Conservation (phyloP, 1,284 basidiomycete species). For the Exsudoporus floridanus region DNA sequence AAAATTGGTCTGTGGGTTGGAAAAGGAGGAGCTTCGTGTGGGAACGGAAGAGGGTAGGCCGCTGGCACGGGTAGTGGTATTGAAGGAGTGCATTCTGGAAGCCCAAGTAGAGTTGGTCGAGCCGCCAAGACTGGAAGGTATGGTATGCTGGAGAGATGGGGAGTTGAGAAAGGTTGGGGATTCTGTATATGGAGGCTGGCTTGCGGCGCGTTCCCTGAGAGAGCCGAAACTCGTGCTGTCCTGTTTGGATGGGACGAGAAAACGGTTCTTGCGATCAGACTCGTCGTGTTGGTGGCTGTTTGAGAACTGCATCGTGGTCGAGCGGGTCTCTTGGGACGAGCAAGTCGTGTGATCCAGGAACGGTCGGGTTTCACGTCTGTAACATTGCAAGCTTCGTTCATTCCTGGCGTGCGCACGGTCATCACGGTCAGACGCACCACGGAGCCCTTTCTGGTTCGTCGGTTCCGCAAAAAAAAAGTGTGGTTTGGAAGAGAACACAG, state of each 20-base stretch:
- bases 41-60: constrained; percentile 46
- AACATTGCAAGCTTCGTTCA: background rate
- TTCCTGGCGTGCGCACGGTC: background rate
- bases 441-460: background rate
- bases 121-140: constrained; percentile 49
- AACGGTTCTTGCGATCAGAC: constrained; percentile 47
- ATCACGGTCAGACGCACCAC: constrained; percentile 8
- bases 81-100: constrained; percentile 40
- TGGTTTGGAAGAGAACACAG: background rate
- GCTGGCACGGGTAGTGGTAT: constrained; percentile 31
- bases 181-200: constrained; percentile 61
- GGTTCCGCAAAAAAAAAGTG: background rate
- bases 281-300: constrained; percentile 18
- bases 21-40: constrained; percentile 66
- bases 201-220: constrained; percentile 58
- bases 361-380: constrained; percentile 2
- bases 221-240: background rate
- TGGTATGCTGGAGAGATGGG: constrained; percentile 48
- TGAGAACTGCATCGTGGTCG: constrained; percentile 22
- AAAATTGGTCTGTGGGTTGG: constrained; percentile 53
- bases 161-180: constrained; percentile 49
- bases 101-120: constrained; percentile 41
- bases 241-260: constrained; percentile 41
- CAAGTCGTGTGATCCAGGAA: constrained; percentile 22
- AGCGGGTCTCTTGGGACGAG: background rate